Evolutionary conservation across 345 rosid genomes (phyloP), one percentile per base, ranked within the genome.

Genomic region (Acer campestre): DNA sequence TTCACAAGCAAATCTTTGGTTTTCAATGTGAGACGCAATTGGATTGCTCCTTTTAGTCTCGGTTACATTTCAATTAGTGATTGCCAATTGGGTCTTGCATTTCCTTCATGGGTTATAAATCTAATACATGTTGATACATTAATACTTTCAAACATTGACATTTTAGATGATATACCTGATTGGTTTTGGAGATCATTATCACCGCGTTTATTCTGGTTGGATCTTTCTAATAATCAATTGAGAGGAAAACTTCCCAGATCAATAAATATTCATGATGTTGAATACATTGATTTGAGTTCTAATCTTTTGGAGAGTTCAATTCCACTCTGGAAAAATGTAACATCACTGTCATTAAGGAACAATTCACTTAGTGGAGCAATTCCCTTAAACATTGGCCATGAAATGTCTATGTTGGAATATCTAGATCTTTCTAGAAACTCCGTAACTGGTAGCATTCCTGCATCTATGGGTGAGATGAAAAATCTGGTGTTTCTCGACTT

Each of bases 171-270:
- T 6, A 58, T 78, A 48, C 80, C 84, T 0, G 61, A 64, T 23
- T 80, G 85, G 84, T 53, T 80, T 63, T 79, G 82, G 82, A 48
- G 48, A 11, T 29, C 77, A 42, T 42, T 64, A n/a, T 25, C 61
- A 53, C 29, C 17, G 27, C n/a, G 77, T 22, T 1, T 29, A 1
- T 0, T 0, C 16, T 35, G 6, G 40, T 71, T 85, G 68, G 75
- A 84, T 69, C 75, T 82, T 44, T 6, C 25, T 9, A 0, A 65
- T 31, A 29, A 72, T 42, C 46, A 8, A 42, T 42, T 42, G 10
- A 42, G 46, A 42, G 46, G 46, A 42, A 9, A 42, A 42, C 46
- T 42, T 42, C 10, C 46, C 46, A 8, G 10, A 11, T 42, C 46
- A 42, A 7, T 42, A 9, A 42, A 42, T 42, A 0, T 42, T 7